Evolutionary conservation across 2,329 filamentous ascomycete species (phyloP), one percentile per base, ranked within the genome.

Genomic region (Apiospora kogelbergensis): DNA sequence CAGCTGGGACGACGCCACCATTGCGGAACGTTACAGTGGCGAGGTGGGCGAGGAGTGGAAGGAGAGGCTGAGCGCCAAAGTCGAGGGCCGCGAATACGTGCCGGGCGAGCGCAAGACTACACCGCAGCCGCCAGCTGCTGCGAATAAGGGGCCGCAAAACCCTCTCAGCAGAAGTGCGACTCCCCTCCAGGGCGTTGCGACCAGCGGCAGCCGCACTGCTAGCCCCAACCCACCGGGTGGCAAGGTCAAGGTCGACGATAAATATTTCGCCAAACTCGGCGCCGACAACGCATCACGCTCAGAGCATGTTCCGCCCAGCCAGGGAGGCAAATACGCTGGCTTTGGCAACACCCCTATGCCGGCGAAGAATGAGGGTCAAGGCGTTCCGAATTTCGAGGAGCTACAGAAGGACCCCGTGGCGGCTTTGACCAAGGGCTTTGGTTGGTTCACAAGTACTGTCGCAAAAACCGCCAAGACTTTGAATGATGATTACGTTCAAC

Each of bases 11-110:
- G 92, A 94, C 74, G 93, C 92, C 17, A 96, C 93, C 7, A 97
- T 98, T 73, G 91, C 93, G 70, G 94, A 98, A 80, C 86, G 95
- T 68, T 98, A 98, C 79, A 91, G 94, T 71, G 93, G 93, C 68
- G 93, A 96, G 72, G 93, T 92, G 0, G 95, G 95, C 68, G 95
- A 98, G 81, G 95, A 98, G 83, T 98, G 92, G 90, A 98, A 98
- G 81, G 95, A 97, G 80, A 88, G 94, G 71, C 81, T 98, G 72
- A 90, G 90, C 42, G 93, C 93, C 75, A 95, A 96, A 83, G 93
- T 97, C 7, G 96, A 98, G 80, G 93, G 92, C 15, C 87, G 87
- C 69, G 93, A 97, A 74, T 98, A 97, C 78, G 92, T 96, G 2
- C 91, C 91, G 20, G 89, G 88, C 9, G 87, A 91, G 78, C 91